Evolutionary conservation across 2,329 filamentous ascomycete genomes (phyloP).

Genomic region (Ceratocystis ficicola): DNA sequence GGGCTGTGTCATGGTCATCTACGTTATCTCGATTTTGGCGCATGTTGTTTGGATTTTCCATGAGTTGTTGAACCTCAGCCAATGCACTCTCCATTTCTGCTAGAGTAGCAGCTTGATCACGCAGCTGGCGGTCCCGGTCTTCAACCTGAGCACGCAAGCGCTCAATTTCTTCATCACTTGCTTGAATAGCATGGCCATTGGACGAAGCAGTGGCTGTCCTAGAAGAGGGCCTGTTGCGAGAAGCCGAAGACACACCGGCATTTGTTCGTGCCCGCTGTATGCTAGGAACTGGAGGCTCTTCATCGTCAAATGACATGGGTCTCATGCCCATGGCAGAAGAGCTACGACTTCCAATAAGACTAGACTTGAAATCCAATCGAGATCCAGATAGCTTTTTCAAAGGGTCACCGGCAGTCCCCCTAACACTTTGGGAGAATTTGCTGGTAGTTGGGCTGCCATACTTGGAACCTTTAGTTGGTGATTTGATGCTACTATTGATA

Average conservation of each 20-base stretch:
- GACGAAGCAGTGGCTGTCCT: slow-evolving; percentile 35
- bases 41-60: slow-evolving; percentile 45
- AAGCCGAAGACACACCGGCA: slow-evolving; percentile 42
- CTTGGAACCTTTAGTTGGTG: slow-evolving; percentile 36
- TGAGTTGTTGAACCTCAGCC: slow-evolving; percentile 60
- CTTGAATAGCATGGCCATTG: slow-evolving; percentile 45
- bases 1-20: slow-evolving; percentile 55
- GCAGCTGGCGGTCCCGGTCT: slow-evolving; percentile 76
- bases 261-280: slow-evolving; percentile 32
- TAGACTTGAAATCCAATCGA: slow-evolving; percentile 35
- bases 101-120: slow-evolving; percentile 70
- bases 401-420: slow-evolving; percentile 49
- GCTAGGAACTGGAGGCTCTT: slow-evolving; percentile 33
- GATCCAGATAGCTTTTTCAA: slow-evolving; percentile 42
- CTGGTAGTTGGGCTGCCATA: slow-evolving; percentile 46
- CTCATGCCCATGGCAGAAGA: slow-evolving; percentile 44
- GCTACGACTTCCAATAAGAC: slow-evolving; percentile 45
- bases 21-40: slow-evolving; percentile 36
- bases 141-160: slow-evolving; percentile 61
- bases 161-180: slow-evolving; percentile 59
- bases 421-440: slow-evolving; percentile 50
- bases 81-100: slow-evolving; percentile 83
- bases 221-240: slow-evolving; percentile 35
- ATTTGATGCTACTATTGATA: slow-evolving; percentile 36
- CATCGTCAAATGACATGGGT: slow-evolving; percentile 40